phyloP scores from a whole-genome alignment of 2,329 filamentous ascomycete genomes.

The Microcyclospora tardicrescens region DNA sequence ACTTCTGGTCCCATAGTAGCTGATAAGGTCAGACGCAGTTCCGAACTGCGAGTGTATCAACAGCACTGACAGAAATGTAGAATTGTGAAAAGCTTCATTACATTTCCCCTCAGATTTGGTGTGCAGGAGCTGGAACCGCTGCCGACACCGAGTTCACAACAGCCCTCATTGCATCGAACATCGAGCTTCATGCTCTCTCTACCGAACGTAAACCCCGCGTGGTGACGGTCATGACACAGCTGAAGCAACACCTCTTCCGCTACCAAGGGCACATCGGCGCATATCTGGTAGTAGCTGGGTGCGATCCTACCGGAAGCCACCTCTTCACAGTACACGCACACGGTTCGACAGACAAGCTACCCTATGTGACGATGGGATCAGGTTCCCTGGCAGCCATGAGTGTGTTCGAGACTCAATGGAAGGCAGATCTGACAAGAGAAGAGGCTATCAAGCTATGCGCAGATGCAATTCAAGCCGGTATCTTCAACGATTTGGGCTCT shows the following conservation, averaged over 20 bases:
- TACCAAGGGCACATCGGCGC: slow-evolving; percentile 97
- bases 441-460: slow-evolving; percentile 72
- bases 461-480: slow-evolving; percentile 87
- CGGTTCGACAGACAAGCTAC: slow-evolving; percentile 95
- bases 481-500: slow-evolving; percentile 96
- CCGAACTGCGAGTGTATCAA: slow-evolving; percentile 1
- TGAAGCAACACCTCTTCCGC: slow-evolving; percentile 98
- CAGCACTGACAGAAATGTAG: slow-evolving; percentile 22
- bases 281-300: slow-evolving; percentile 92
- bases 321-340: slow-evolving; percentile 98
- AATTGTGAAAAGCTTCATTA: slow-evolving; percentile 99
- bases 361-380: slow-evolving; percentile 98
- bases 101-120: slow-evolving; percentile 98
- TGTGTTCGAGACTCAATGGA: slow-evolving; percentile 95
- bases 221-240: slow-evolving; percentile 97
- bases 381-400: slow-evolving; percentile 95
- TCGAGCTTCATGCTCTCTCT: slow-evolving; percentile 92
- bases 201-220: slow-evolving; percentile 94
- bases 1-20: slow-evolving; percentile 96
- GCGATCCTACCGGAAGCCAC: slow-evolving; percentile 87
- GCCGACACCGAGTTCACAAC: slow-evolving; percentile 99
- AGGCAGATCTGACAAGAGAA: slow-evolving; percentile 59
- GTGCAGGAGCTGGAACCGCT: slow-evolving; percentile 91
- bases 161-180: slow-evolving; percentile 93
- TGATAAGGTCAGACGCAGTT: slow-evolving; percentile 58